These are phyloP conservation scores for Glycine latifolia DNA, from an alignment of 306 rosid genomes.

Conservation along the genomic window DNA sequence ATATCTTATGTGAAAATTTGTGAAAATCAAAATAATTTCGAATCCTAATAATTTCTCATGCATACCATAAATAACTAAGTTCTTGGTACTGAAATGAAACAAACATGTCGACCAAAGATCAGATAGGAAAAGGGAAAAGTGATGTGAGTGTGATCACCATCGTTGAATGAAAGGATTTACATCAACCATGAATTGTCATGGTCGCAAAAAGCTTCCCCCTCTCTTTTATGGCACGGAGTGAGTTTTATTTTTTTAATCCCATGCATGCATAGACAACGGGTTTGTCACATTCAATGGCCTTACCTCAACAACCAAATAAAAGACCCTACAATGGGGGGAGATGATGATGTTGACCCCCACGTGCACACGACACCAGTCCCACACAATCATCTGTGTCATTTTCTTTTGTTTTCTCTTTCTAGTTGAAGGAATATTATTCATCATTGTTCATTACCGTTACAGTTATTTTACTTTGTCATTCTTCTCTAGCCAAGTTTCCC, in stretches of 20 bases:
- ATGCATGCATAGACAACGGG: constrained; percentile 44
- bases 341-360: constrained; percentile 53
- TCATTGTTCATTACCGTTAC: background rate
- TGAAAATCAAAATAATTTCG: no score
- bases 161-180: constrained; percentile 25
- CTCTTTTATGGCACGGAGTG: constrained; percentile 19
- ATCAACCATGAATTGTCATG: constrained; percentile 38
- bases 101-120: constrained; percentile 38
- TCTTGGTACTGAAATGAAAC: background rate
- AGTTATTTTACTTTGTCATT: constrained; percentile 12
- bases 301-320: constrained; percentile 37
- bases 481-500: background rate
- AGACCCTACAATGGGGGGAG: no score
- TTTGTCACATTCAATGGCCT: constrained; percentile 47
- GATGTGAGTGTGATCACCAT: background rate
- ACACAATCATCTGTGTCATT: constrained; percentile 47
- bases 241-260: constrained; percentile 4
- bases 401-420: constrained; percentile 15
- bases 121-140: constrained; percentile 16
- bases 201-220: constrained; percentile 1
- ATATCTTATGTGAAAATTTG: no score
- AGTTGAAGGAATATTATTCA: constrained; percentile 4
- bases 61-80: background rate
- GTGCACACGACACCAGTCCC: constrained; percentile 41
- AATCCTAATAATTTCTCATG: background rate